Evolutionary conservation across 164 flowering plant genomes (phyloP).

Genomic region (Sedum album): DNA sequence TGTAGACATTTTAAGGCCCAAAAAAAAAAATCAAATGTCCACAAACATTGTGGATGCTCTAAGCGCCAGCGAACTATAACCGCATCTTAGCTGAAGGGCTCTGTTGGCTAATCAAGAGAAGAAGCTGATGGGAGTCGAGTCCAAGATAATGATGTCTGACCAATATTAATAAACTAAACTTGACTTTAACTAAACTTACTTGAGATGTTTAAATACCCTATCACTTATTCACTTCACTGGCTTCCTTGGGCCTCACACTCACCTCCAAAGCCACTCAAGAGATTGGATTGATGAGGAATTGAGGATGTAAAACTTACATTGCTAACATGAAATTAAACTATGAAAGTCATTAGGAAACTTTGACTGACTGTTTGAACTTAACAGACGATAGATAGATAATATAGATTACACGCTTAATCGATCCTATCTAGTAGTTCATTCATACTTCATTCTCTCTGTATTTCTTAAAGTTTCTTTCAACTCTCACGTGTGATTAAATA

Average conservation of each 20-base stretch:
- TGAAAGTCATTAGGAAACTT: too few relatives aligned
- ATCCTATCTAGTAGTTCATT: too few relatives aligned
- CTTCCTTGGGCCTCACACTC: conserved; percentile 3
- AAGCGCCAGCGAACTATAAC: background rate
- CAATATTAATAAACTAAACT: background rate
- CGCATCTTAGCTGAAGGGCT: background rate
- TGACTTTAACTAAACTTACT: background rate
- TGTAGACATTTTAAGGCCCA: too few relatives aligned
- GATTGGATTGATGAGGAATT: background rate
- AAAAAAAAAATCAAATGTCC: too few relatives aligned
- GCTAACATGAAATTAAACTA: background rate
- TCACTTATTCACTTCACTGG: conserved; percentile 2
- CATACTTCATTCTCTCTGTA: too few relatives aligned
- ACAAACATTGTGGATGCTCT: too few relatives aligned
- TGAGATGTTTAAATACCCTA: background rate
- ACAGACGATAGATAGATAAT: too few relatives aligned
- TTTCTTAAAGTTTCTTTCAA: too few relatives aligned
- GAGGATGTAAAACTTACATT: conserved; percentile 1
- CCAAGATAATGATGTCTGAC: conserved; percentile 1
- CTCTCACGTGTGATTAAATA: too few relatives aligned
- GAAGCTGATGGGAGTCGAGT: background rate
- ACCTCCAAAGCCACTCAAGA: background rate
- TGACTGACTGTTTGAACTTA: background rate
- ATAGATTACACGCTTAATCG: too few relatives aligned
- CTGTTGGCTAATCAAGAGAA: background rate